A percentile compares a stretch with the other conserved stretches of the same genome.
Evolutionary conservation across 169 alveolate genomes (phyloP).

Genomic region (Cryptosporidium viatorum): DNA sequence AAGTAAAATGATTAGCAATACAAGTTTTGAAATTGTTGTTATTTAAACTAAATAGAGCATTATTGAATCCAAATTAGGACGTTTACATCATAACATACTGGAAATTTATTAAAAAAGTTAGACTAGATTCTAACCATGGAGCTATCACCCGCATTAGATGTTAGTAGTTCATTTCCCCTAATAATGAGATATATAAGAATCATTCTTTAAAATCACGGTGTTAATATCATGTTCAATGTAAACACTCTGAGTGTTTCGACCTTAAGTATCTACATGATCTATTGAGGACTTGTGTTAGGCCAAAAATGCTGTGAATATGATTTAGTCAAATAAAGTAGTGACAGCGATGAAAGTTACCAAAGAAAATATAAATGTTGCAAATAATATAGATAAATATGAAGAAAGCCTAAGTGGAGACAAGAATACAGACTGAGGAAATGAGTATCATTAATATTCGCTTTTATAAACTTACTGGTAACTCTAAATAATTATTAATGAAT

Average conservation of each 20-base stretch:
- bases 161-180: background rate
- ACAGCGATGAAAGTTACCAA: constrained; percentile 34
- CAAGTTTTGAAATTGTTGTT: background rate
- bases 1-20: background rate
- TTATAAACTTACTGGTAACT: constrained; percentile 62
- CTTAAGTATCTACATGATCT: background rate
- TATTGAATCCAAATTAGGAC: background rate
- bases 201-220: background rate
- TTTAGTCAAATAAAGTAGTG: background rate
- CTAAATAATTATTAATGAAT: constrained; percentile 36
- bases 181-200: background rate
- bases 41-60: background rate
- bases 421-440: constrained; percentile 27
- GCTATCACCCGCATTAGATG: background rate
- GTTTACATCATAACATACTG: background rate
- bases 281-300: background rate
- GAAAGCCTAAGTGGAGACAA: constrained; percentile 64
- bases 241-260: too few species aligned
- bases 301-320: background rate
- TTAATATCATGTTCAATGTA: too few species aligned
- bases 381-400: constrained; percentile 42
- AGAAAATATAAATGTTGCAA: constrained; percentile 45
- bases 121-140: background rate
- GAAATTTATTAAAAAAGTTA: background rate
- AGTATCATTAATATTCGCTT: background rate